Evolutionary conservation across 306 rosid genomes (phyloP), one percentile per base, ranked within the genome.

Genomic region (Cicer judaicum): DNA sequence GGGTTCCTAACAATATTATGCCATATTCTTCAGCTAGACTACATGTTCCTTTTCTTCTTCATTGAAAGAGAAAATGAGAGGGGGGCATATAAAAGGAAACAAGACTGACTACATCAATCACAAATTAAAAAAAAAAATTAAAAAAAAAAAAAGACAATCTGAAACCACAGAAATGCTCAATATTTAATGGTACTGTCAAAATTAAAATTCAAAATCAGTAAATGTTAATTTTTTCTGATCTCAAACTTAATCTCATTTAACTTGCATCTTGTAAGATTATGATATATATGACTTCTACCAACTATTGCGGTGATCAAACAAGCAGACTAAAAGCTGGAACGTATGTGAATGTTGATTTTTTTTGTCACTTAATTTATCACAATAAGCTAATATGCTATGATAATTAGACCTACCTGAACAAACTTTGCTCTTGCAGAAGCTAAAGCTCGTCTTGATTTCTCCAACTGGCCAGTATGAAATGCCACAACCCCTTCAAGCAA

Each of bases 401-500:
- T 18, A 47, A 55, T 72, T 66, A 7, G 46, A 82, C 82, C 47
- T 53, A 91, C 97, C 94, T 84, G 85, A 43, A 15, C 70, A 78
- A 88, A 86, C 70, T 91, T 93, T 29, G 76, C 80, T 64, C 49
- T 89, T 21, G 98, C 98, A 15, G 91, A 83, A 65, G 78, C 68
- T 80, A 94, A 76, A 55, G 85, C 87, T 72, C 77, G 68, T 68
- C 84, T 86, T 21, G 96, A 85, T 83, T 86, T 88, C 55, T 85
- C 97, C 74, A 87, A 78, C 75, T 81, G 89, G 61, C 92, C 93
- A 70, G 79, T 80, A 62, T 94, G 97, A 85, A 87, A 94, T 12
- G 98, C 96, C 75, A 92, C 96, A 68, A 91, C 96, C 64, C 97
- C 97, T 85, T 94, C 98, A 77, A 94, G 87, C 70, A 94, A 83